Conservation (phyloP, 306 rosid species). For the Pyrus betulifolia region DNA sequence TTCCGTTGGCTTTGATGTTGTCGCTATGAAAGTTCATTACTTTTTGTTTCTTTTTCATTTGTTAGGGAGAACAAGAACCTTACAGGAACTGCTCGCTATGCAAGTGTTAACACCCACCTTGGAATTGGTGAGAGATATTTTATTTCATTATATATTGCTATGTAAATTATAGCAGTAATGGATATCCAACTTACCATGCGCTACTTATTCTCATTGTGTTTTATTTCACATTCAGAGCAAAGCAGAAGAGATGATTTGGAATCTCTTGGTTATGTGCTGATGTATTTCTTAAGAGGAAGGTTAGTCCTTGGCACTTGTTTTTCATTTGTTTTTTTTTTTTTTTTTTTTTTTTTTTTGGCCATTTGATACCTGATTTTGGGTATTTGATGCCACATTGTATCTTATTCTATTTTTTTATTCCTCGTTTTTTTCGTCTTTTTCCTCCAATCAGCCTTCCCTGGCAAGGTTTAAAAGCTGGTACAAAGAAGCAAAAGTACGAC, state of each 20-base stretch:
- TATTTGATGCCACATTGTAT: slow-evolving; percentile 13
- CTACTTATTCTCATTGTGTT: slow-evolving; percentile 19
- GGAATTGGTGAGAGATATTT: slow-evolving; percentile 78
- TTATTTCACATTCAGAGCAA: slow-evolving; percentile 62
- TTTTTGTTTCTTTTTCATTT: slow-evolving; percentile 6
- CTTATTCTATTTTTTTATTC: slow-evolving; percentile 11
- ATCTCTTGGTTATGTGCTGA: slow-evolving; percentile 98
- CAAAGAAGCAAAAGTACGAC: slow-evolving; percentile 92
- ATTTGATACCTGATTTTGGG: slow-evolving; percentile 16
- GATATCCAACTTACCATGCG: not conserved
- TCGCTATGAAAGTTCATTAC: not conserved
- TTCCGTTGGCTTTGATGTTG: not conserved
- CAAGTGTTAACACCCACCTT: slow-evolving; percentile 97
- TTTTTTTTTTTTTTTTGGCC: not conserved
- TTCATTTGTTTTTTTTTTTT: not conserved
- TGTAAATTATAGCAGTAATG: slow-evolving; percentile 2
- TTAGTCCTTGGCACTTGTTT: slow-evolving; percentile 21
- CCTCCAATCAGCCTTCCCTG: slow-evolving; percentile 80
- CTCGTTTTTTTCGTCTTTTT: not conserved
- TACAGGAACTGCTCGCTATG: slow-evolving; percentile 99
- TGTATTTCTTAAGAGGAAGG: slow-evolving; percentile 99
- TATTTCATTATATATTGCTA: slow-evolving; percentile 14
- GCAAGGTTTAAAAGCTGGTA: slow-evolving; percentile 99
- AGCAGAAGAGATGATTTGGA: slow-evolving; percentile 99
- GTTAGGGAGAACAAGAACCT: slow-evolving; percentile 95